These are phyloP conservation scores for Mycena filopes DNA, from an alignment of 768 basidiomycete species.

Conservation along the genomic window DNA sequence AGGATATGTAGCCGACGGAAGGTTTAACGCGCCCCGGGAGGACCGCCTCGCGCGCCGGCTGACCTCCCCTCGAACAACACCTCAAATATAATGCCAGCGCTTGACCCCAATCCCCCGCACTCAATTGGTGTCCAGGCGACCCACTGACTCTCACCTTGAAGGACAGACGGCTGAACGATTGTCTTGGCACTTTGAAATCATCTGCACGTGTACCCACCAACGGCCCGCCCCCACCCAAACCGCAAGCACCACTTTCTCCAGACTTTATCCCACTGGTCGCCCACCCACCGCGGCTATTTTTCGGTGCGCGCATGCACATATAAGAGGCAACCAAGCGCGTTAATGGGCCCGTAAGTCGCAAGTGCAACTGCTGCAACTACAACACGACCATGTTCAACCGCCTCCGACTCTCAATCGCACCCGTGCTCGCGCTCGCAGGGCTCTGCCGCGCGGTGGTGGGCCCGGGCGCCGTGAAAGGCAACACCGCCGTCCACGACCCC, in stretches of 20 bases:
- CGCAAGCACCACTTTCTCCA: conserved; percentile 12
- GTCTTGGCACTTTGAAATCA: background rate
- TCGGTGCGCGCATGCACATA: too few relatives aligned
- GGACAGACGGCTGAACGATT: background rate
- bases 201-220: conserved; percentile 1
- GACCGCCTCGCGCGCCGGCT: too few relatives aligned
- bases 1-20: too few relatives aligned
- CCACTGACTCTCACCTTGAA: background rate
- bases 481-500: conserved; percentile 58
- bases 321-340: too few relatives aligned
- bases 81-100: too few relatives aligned
- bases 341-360: too few relatives aligned
- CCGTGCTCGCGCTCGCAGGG: conserved; percentile 29
- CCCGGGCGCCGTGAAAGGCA: conserved; percentile 51
- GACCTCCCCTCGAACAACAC: too few relatives aligned
- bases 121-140: too few relatives aligned
- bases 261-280: conserved; percentile 26
- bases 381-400: background rate
- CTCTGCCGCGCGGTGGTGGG: conserved; percentile 43
- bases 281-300: background rate
- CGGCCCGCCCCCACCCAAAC: conserved; percentile 4
- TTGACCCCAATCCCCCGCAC: too few relatives aligned
- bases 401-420: conserved; percentile 26
- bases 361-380: background rate
- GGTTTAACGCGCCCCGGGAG: too few relatives aligned